Percentiles rank a stretch among this genome's conserved stretches.
Evolutionary conservation across 805 yeast genomes (phyloP).

Genomic region (Candida silvatica): DNA sequence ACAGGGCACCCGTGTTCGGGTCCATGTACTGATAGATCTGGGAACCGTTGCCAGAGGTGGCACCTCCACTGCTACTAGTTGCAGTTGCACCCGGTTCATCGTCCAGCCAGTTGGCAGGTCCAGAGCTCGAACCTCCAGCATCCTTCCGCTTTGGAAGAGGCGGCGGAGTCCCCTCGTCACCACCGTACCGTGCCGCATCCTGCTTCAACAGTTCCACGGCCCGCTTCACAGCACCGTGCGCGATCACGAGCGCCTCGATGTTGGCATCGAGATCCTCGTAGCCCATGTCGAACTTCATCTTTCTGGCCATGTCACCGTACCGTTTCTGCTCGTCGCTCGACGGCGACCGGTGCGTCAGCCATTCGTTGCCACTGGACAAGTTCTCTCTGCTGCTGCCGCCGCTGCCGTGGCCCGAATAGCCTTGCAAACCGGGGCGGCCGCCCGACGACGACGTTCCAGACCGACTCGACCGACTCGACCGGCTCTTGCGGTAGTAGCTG

Average conservation of each 20-base stretch:
- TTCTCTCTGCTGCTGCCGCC: conserved; percentile 2
- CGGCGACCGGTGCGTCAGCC: conserved; percentile 41
- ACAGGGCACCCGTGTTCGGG: conserved; percentile 59
- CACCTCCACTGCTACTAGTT: neutral
- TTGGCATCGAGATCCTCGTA: conserved; percentile 46
- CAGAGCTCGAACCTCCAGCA: conserved; percentile 21
- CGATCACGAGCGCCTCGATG: conserved; percentile 52
- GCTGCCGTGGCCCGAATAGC: conserved; percentile 3
- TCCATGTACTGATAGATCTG: conserved; percentile 64
- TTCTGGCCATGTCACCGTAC: conserved; percentile 39
- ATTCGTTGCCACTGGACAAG: conserved; percentile 3
- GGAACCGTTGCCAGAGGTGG: conserved; percentile 14
- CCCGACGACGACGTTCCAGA: conserved; percentile 3
- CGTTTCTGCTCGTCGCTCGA: conserved; percentile 45
- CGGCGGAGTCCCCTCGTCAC: conserved; percentile 37
- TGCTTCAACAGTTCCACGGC: conserved; percentile 53
- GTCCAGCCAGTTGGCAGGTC: conserved; percentile 26
- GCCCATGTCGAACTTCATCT: conserved; percentile 45
- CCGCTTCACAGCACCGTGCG: conserved; percentile 48
- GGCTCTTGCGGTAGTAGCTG: conserved; percentile 7
- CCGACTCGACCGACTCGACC: conserved; percentile 15
- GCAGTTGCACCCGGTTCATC: conserved; percentile 8
- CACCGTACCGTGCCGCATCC: conserved; percentile 19
- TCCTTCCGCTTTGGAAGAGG: conserved; percentile 33
- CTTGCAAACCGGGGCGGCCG: conserved; percentile 1